Evolutionary conservation across 768 basidiomycete genomes (phyloP), one percentile per base, ranked within the genome.

Genomic region (Rhizopogon salebrosus): DNA sequence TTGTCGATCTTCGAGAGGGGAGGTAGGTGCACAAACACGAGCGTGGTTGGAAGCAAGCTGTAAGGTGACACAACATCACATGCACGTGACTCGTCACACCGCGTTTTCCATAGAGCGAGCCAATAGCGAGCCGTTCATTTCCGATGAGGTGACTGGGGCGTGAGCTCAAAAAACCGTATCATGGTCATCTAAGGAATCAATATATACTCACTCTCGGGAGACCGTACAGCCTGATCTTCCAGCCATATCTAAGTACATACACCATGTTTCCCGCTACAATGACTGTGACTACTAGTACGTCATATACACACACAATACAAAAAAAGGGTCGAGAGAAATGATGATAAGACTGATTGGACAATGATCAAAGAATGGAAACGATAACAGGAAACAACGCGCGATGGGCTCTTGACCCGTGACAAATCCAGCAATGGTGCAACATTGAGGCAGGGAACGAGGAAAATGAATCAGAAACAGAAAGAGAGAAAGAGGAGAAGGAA

Each of bases 41-140:
- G 3, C 9, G 27, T 49, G 48, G 14, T n/a, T n/a, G 3, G 13
- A 35, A 18, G 11, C 22, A 5, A 10, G 20, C 8, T 9, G 49
- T 23, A 18, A 41, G 10, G 45, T 52, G 36, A 37, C 18, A 18
- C 16, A 50, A 22, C 16, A 53, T 51, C 27, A 53, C 55, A 16
- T 22, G 56, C 66, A 67, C 61, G 63, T 69, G 66, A 2, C 8
- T 0, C 14, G 67, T 69, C 67, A 69, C 65, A 43, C 4, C 65
- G 65, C 56, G 65, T 69, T 41, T 11, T 57, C 56, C 58, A 62
- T 59, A 34, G 11, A 34, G 31, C 31, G 31, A 34, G 31, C 31
- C 31, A 34, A 34, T 39, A 54, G 38, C 65, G 64, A 64, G 65
- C 57, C 58, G 53, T 57, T 20, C 27, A 18, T 34, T 34, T 34